Base-by-base conservation (phyloP, 1,139 yeast species). In the Schizosaccharomyces versatilis region DNA sequence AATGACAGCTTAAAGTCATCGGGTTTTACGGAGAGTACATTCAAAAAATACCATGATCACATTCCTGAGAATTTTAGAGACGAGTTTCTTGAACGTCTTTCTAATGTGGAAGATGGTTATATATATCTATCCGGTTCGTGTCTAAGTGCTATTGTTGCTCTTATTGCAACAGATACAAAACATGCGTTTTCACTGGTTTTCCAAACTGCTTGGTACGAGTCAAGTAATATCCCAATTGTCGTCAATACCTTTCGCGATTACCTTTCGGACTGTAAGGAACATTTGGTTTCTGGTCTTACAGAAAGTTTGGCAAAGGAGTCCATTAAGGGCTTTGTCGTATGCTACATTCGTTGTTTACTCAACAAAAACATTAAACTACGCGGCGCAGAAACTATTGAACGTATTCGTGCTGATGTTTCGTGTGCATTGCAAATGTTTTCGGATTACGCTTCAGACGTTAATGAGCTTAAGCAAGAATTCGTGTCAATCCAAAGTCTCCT, bases 1-100 rank as follows among this genome's bases (percentile, higher is more conserved):
- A 86, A 86, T 58, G 93, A 83, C 66, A 95, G 85, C 66, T 82
- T 85, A 68, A 79, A 83, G 61, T 83, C 88, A 19, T 94, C 90
- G 32, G 80, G 83, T 60, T 76, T 83, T 59, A 78, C 83, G 38
- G 94, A 84, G 58, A 83, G 82, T 49, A 79, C 85, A 55, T 73
- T 81, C 32, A 77, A 79, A 14, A 77, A 74, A 56, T 80, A 82
- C 64, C 73, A 77, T 38, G 76, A 75, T 2, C 73, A 80, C 63
- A 88, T 85, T 12, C 81, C 83, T 53, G 73, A 78, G 54, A 76
- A 72, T 24, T 24, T 24, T 24, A 24, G 32, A 24, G 56, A 82
- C 82, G 66, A 78, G 77, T 57, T 69, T 69, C 3, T 69, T 74
- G 54, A 80, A 44, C 38, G 32, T n/a, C 38, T 84, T 55, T 82